Evolutionary conservation across 2,329 filamentous ascomycete genomes (phyloP).

Genomic region (Diaporthe sp.): DNA sequence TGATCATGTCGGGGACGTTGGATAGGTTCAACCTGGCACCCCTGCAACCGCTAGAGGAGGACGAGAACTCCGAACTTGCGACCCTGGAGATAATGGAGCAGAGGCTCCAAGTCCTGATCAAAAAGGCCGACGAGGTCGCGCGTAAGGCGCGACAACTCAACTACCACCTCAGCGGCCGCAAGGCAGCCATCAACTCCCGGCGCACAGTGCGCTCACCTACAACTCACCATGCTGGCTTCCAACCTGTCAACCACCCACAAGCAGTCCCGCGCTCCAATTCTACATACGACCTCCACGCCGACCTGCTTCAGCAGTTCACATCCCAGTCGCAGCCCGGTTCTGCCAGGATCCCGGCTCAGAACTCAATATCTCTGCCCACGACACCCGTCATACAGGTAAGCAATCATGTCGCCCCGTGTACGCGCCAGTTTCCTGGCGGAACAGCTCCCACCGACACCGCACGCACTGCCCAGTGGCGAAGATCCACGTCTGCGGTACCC

Average conservation of each 20-base stretch:
- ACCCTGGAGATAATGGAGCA: slow-evolving; percentile 88
- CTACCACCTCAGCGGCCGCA: slow-evolving; percentile 82
- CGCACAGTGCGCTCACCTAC: slow-evolving; percentile 57
- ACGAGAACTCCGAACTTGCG: slow-evolving; percentile 87
- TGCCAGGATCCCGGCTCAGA: slow-evolving; percentile 47
- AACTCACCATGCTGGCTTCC: slow-evolving; percentile 55
- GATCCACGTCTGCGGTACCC: neutral
- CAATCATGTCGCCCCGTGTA: slow-evolving; percentile 5
- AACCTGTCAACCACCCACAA: slow-evolving; percentile 51
- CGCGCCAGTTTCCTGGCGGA: neutral
- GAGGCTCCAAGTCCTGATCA: slow-evolving; percentile 82
- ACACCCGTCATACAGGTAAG: slow-evolving; percentile 47
- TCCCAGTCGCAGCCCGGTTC: slow-evolving; percentile 46
- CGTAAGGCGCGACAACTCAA: slow-evolving; percentile 79
- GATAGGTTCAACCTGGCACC: slow-evolving; percentile 81
- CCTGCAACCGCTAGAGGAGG: slow-evolving; percentile 84
- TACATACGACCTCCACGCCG: slow-evolving; percentile 64
- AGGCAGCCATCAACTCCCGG: slow-evolving; percentile 78
- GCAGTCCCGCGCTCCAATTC: slow-evolving; percentile 50
- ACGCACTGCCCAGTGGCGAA: neutral
- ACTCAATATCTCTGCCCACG: slow-evolving; percentile 48
- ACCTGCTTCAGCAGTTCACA: slow-evolving; percentile 69
- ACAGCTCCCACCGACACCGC: slow-evolving; percentile 1
- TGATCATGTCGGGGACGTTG: slow-evolving; percentile 86
- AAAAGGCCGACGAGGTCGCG: slow-evolving; percentile 82